phyloP scores from a whole-genome alignment of 768 basidiomycete genomes.

The Tulasnella sp. region DNA sequence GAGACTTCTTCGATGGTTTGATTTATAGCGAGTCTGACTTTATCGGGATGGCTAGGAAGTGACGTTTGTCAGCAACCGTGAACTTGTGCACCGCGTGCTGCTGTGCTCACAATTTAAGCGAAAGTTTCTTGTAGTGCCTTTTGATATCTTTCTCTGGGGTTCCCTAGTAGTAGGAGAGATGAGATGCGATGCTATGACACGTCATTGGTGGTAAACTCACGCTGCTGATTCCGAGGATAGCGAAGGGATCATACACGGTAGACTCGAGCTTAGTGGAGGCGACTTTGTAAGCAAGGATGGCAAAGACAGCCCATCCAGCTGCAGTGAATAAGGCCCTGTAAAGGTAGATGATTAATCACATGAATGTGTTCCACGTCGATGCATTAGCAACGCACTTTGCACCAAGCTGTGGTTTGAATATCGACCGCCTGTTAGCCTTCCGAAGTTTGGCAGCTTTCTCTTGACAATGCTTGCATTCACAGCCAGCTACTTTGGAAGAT shows the following conservation, averaged over 20 bases:
- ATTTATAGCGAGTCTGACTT: constrained; percentile 69
- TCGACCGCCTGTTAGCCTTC: constrained; percentile 33
- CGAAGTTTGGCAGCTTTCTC: constrained; percentile 38
- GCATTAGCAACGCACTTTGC: constrained; percentile 33
- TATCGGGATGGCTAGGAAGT: constrained; percentile 80
- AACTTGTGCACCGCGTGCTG: too few relatives aligned
- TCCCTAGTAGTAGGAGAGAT: constrained; percentile 31
- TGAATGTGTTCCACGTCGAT: constrained; percentile 7
- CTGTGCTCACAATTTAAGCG: constrained; percentile 79
- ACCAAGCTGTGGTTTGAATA: constrained; percentile 37
- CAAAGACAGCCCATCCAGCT: constrained; percentile 63
- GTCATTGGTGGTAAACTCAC: constrained; percentile 33
- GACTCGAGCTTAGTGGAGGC: constrained; percentile 41
- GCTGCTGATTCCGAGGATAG: constrained; percentile 66
- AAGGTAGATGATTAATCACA: neutral
- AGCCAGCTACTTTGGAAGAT: constrained; percentile 32
- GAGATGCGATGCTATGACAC: neutral
- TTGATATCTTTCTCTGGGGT: constrained; percentile 83
- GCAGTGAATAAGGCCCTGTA: constrained; percentile 46
- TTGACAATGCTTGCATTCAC: constrained; percentile 49
- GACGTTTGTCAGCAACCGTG: too few relatives aligned
- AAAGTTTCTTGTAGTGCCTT: constrained; percentile 85
- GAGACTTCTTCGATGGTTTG: constrained; percentile 76
- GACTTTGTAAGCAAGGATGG: constrained; percentile 52
- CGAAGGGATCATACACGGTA: constrained; percentile 85